These are phyloP conservation scores for Echites panduratus DNA, from an alignment of 257 asterid species.

Conservation along the genomic window DNA sequence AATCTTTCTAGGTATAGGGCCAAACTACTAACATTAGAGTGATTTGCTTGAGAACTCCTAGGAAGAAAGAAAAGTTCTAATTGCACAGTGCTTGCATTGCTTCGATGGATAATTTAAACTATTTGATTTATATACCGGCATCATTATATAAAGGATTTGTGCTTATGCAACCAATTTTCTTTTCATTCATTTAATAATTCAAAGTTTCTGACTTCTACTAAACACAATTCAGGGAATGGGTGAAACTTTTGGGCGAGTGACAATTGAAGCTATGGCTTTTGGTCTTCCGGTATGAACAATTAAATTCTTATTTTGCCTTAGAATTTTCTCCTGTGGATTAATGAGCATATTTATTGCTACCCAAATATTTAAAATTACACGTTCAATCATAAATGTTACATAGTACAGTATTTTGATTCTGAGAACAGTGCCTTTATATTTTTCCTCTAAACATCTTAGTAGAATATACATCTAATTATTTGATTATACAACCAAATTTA, in stretches of 20 bases:
- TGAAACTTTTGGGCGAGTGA: slow-evolving; percentile 97
- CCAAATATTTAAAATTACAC: background rate
- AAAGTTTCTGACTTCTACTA: background rate
- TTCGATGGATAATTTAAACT: background rate
- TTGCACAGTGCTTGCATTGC: background rate
- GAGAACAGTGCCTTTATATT: background rate
- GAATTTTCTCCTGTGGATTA: background rate
- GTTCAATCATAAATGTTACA: background rate
- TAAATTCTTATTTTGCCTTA: slow-evolving; percentile 10
- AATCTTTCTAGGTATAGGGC: background rate
- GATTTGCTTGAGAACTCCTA: background rate
- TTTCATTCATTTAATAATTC: background rate
- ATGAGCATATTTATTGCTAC: background rate
- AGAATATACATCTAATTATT: background rate
- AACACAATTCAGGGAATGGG: slow-evolving; percentile 76
- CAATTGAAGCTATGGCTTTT: slow-evolving; percentile 98
- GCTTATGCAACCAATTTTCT: background rate
- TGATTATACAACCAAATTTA: background rate
- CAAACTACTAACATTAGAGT: background rate
- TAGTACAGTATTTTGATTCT: background rate
- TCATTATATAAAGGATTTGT: background rate
- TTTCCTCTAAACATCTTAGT: background rate
- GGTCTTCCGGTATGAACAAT: slow-evolving; percentile 81
- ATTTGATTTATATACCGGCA: background rate
- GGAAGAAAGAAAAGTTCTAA: background rate